Conservation (phyloP, 2,329 filamentous ascomycete species). For the Parascedosporium putredinis region DNA sequence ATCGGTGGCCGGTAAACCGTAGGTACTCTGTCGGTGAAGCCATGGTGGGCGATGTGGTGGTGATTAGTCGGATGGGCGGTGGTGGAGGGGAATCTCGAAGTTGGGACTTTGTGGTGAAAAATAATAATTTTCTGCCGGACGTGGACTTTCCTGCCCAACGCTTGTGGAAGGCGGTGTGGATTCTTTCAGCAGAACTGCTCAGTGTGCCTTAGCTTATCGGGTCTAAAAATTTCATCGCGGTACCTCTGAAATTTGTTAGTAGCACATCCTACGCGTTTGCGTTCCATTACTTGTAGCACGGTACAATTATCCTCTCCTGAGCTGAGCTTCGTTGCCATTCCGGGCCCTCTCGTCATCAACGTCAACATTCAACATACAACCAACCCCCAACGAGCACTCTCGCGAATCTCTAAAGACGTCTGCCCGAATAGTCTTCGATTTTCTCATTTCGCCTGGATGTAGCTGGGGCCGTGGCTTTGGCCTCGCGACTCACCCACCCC, state of each 20-base stretch:
- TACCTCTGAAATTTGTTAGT: background rate
- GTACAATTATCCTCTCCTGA: too few species aligned
- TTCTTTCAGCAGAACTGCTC: too few species aligned
- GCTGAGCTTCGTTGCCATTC: too few species aligned
- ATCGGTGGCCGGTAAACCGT: conserved; percentile 74
- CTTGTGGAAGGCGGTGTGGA: conserved; percentile 3
- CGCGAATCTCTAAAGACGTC: too few species aligned
- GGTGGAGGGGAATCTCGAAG: background rate
- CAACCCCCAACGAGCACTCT: too few species aligned
- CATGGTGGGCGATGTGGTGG: background rate
- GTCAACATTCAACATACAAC: too few species aligned
- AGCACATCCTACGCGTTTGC: background rate
- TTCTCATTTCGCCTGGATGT: background rate
- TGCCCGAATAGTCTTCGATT: too few species aligned
- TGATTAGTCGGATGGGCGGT: background rate
- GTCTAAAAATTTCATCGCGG: background rate
- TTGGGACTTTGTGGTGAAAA: conserved; percentile 7
- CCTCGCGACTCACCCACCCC: conserved; percentile 9
- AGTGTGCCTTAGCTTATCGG: conserved; percentile 4
- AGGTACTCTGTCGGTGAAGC: conserved; percentile 43
- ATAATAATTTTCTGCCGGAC: conserved; percentile 8
- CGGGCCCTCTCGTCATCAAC: too few species aligned
- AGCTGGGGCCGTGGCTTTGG: conserved; percentile 3
- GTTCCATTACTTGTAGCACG: too few species aligned
- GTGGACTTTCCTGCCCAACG: background rate